phyloP scores from a whole-genome alignment of 169 alveolate species.

The Blepharisma undulans region DNA sequence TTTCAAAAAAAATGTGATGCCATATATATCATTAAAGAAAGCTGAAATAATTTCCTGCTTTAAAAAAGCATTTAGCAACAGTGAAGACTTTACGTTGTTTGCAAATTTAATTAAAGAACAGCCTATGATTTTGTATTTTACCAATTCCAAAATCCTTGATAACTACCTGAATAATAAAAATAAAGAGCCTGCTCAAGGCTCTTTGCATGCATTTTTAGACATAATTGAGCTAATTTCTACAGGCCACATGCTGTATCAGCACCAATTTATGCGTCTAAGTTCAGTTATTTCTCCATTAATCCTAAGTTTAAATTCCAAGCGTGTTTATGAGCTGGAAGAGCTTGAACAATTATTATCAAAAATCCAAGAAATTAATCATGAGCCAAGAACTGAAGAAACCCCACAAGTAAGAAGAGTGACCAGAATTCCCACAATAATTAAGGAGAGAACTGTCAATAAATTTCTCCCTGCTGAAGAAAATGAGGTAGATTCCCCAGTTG shows the following conservation, averaged over 20 bases:
- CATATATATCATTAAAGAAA: not conserved
- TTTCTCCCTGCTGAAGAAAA: not conserved
- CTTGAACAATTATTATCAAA: not conserved
- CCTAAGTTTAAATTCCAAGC: not conserved
- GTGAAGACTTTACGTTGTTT: not conserved
- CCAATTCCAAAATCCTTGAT: not conserved
- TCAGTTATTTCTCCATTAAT: not conserved
- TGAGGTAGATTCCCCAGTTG: not conserved
- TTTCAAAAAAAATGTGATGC: not conserved
- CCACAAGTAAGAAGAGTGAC: not conserved
- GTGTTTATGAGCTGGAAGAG: not conserved
- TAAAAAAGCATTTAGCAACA: not conserved
- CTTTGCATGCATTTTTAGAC: not conserved
- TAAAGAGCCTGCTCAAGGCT: not conserved
- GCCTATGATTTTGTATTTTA: not conserved
- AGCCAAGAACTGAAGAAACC: not conserved
- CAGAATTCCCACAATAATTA: not conserved
- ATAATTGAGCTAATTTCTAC: not conserved
- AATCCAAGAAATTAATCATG: not conserved
- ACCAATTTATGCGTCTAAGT: not conserved
- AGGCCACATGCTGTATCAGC: not conserved
- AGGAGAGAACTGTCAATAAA: not conserved
- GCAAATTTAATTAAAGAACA: not conserved
- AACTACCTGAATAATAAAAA: not conserved
- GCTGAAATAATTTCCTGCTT: not conserved